Conservation (phyloP, 495 filamentous ascomycete species). For the Hypomontagnella monticulosa region DNA sequence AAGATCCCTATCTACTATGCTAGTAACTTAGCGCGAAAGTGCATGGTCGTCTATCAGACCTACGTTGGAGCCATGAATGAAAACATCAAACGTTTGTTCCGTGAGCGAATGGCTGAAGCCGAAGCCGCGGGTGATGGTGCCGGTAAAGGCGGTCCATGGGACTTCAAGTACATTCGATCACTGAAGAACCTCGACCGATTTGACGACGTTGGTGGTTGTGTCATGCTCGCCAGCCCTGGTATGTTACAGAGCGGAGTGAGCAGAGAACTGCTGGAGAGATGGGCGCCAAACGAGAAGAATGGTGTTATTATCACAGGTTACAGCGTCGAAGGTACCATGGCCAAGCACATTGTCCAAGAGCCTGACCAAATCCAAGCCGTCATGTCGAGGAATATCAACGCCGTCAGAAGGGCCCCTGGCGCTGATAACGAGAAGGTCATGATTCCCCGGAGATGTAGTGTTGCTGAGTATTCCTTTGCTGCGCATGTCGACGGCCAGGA, state of each 20-base stretch:
- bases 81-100: conserved; percentile 92
- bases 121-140: conserved; percentile 76
- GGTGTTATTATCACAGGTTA: conserved; percentile 98
- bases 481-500: conserved; percentile 97
- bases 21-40: conserved; percentile 90
- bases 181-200: conserved; percentile 93
- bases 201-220: conserved; percentile 93
- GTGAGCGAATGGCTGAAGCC: conserved; percentile 85
- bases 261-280: conserved; percentile 89
- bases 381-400: conserved; percentile 74
- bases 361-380: conserved; percentile 92
- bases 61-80: conserved; percentile 98
- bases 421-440: conserved; percentile 79
- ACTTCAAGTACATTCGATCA: conserved; percentile 90
- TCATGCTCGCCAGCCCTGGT: conserved; percentile 96
- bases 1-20: conserved; percentile 97
- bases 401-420: conserved; percentile 64
- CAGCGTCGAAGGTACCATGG: conserved; percentile 98
- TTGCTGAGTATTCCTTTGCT: conserved; percentile 93
- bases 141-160: conserved; percentile 89
- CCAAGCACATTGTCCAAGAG: conserved; percentile 90
- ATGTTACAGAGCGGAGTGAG: conserved; percentile 98
- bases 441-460: conserved; percentile 90
- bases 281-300: conserved; percentile 94
- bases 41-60: conserved; percentile 98